Evolutionary conservation across 306 rosid genomes (phyloP), one percentile per base, ranked within the genome.

Genomic region (Glycyrrhiza uralensis): DNA sequence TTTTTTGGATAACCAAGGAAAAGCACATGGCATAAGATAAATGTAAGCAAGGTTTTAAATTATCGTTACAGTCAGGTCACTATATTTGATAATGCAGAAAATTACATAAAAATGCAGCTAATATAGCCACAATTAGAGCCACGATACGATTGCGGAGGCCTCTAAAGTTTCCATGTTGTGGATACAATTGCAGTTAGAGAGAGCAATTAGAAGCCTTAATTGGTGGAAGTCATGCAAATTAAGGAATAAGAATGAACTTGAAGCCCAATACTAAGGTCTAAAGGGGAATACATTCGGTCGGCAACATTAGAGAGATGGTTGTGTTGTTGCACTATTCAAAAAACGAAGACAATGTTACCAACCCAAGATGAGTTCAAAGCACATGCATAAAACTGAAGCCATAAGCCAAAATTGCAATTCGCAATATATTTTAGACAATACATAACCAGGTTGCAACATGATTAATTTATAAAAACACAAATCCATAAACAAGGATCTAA

Each of bases 401-500:
- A 52, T 19, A 36, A 61, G 15, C 20, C 46, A 30, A 12, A 32
- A 44, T 45, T 58, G 52, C 56, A 71, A 42, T 42, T 30, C 44
- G 57, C 9, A 75, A 63, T 17, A 78, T n/a, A 54, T 45, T 29
- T 55, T 49, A 46, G 52, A 71, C 56, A 68, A 15, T 38, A n/a
- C 63, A 62, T 20, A 19, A 70, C 14, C 59, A 44, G 71, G 57
- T 24, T 35, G 66, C 28, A n/a, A 41, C 15, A 38, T 4, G 14
- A 69, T 13, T 44, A 44, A 14, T 33, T 20, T n/a, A 22, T 11
- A 54, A n/a, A 69, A 81, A 46, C 51, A 71, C 76, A 71, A 32
- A 58, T 49, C 6, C 22, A 72, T 73, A 64, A 23, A 17, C 45
- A 68, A 49, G 24, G 20, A 59, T 72, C 57, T 26, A 30, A 61